These are phyloP conservation scores for Lentinula sp. DNA, from an alignment of 768 basidiomycete species.

Conservation along the genomic window DNA sequence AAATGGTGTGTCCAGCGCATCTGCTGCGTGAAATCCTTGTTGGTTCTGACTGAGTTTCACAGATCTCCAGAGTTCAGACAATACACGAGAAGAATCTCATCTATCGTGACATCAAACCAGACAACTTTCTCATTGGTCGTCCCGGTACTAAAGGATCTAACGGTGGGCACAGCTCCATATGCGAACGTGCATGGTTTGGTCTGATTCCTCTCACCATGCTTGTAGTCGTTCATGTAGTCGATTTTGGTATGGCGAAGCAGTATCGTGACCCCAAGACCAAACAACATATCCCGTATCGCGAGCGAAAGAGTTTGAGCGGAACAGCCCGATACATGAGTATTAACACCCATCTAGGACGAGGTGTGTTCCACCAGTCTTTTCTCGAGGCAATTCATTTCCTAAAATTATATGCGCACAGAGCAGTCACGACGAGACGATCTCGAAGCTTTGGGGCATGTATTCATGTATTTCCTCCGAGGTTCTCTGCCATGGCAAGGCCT, in stretches of 20 bases:
- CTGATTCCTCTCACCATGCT: conserved; percentile 6
- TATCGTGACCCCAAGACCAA: conserved; percentile 99
- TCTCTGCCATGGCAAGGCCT: conserved; percentile 98
- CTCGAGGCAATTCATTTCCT: not conserved
- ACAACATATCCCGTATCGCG: conserved; percentile 98
- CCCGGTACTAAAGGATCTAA: conserved; percentile 88
- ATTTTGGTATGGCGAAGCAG: conserved; percentile 99
- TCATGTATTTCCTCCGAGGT: conserved; percentile 98
- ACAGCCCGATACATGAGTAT: conserved; percentile 99
- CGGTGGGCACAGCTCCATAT: conserved; percentile 33
- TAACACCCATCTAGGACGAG: conserved; percentile 96
- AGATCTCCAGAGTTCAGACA: conserved; percentile 94
- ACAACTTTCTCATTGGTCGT: conserved; percentile 97
- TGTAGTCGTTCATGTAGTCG: conserved; percentile 85
- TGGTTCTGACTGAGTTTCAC: conserved; percentile 6
- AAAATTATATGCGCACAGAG: conserved; percentile 35
- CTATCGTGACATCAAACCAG: conserved; percentile 99
- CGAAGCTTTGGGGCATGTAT: conserved; percentile 98
- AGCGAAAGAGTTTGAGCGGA: conserved; percentile 94
- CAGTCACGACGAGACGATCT: conserved; percentile 95
- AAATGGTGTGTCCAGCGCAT: conserved; percentile 60
- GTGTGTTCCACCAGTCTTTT: conserved; percentile 33
- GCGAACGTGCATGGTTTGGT: not conserved
- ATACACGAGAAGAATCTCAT: conserved; percentile 99
- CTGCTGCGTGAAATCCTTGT: conserved; percentile 4